Evolutionary conservation across 805 yeast genomes (phyloP).

Genomic region (Candida morakotiae): DNA sequence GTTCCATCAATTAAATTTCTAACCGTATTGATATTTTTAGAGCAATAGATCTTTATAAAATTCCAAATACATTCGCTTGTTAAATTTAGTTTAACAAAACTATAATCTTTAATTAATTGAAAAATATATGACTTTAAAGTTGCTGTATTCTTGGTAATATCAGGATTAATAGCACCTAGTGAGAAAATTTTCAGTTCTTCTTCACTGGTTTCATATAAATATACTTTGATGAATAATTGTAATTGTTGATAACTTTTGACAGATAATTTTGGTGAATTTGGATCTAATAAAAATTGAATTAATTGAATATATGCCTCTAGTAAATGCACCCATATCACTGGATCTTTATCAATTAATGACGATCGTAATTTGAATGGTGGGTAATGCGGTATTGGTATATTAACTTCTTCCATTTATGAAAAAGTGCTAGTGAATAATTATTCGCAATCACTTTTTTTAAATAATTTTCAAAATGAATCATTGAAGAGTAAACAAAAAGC

Average conservation of each 20-base stretch:
- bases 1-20: constrained; percentile 55
- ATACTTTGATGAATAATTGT: constrained; percentile 51
- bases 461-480: too few species aligned
- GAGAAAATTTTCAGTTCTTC: constrained; percentile 62
- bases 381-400: constrained; percentile 61
- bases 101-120: constrained; percentile 45
- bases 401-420: constrained; percentile 6
- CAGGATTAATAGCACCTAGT: constrained; percentile 69
- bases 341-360: constrained; percentile 76
- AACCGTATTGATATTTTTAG: constrained; percentile 39
- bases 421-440: too few species aligned
- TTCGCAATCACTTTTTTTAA: too few species aligned
- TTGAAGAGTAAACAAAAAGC: neutral
- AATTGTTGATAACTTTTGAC: constrained; percentile 57
- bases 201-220: constrained; percentile 55
- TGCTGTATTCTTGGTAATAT: constrained; percentile 52
- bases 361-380: constrained; percentile 76
- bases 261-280: constrained; percentile 35
- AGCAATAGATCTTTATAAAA: constrained; percentile 51
- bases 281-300: constrained; percentile 44
- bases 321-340: constrained; percentile 77
- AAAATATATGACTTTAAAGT: constrained; percentile 48
- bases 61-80: constrained; percentile 64
- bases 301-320: constrained; percentile 58
- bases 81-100: constrained; percentile 50